Evolutionary conservation across 768 basidiomycete genomes (phyloP).

Genomic region (Mycena haematopus): DNA sequence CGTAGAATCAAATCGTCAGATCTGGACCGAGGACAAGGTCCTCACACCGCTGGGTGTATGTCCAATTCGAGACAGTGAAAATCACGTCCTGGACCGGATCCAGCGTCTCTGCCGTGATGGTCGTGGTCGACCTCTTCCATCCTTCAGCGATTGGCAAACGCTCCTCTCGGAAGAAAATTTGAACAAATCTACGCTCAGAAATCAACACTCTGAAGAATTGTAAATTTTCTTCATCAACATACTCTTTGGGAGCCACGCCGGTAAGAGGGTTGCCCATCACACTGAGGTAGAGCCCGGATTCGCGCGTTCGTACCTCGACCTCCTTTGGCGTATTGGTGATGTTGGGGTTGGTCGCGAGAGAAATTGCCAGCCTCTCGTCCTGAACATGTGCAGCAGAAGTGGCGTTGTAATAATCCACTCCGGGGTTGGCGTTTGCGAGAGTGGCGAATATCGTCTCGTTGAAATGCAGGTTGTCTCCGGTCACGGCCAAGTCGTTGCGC

Average conservation of each 20-base stretch:
- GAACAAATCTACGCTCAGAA: not conserved
- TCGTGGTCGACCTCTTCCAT: not conserved
- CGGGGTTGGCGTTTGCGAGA: not conserved
- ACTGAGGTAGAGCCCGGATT: not conserved
- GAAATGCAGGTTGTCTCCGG: not conserved
- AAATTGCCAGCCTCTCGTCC: not conserved
- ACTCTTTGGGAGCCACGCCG: not conserved
- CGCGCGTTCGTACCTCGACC: not conserved
- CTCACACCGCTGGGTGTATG: slow-evolving; percentile 1
- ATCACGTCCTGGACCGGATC: not conserved
- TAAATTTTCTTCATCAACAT: not conserved
- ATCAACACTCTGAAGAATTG: not conserved
- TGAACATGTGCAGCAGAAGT: not conserved
- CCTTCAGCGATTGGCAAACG: not conserved
- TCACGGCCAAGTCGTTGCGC: not conserved
- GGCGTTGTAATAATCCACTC: not conserved
- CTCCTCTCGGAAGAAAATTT: not conserved
- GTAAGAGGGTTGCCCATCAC: not conserved
- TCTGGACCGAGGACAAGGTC: slow-evolving; percentile 2
- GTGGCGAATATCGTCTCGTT: not conserved
- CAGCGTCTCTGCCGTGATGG: not conserved
- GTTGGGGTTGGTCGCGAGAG: not conserved
- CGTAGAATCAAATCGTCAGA: not conserved
- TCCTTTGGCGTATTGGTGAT: not conserved
- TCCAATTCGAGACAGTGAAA: not conserved